A percentile compares a stretch with the other conserved stretches of the same genome.
Conservation (phyloP, 2,329 filamentous ascomycete species). For the Alternaria sp. region DNA sequence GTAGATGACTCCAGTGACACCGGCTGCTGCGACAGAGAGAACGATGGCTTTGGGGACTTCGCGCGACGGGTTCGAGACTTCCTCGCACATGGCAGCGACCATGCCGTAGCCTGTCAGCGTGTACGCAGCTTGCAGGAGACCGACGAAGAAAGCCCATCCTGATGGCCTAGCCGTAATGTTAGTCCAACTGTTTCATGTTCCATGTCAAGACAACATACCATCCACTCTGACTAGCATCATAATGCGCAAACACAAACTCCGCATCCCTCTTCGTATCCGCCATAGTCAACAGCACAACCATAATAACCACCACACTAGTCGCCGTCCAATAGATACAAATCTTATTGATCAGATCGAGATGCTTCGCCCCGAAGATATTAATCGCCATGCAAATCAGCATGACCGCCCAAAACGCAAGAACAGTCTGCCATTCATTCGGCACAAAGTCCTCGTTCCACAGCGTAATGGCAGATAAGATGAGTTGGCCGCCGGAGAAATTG, state of each 20-base stretch:
- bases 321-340: conserved; percentile 76
- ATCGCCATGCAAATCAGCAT: conserved; percentile 69
- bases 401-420: conserved; percentile 74
- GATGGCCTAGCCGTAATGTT: conserved; percentile 58
- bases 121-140: conserved; percentile 69
- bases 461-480: conserved; percentile 71
- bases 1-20: conserved; percentile 70
- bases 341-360: conserved; percentile 73
- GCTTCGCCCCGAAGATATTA: conserved; percentile 68
- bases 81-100: conserved; percentile 75
- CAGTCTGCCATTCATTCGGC: conserved; percentile 71
- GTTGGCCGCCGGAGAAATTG: conserved; percentile 70
- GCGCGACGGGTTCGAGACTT: conserved; percentile 70
- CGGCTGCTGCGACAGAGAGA: conserved; percentile 70
- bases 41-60: conserved; percentile 76
- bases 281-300: conserved; percentile 69
- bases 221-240: conserved; percentile 68
- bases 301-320: conserved; percentile 70
- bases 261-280: conserved; percentile 63
- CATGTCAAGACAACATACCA: conserved; percentile 54
- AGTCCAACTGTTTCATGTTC: neutral
- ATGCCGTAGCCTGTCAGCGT: conserved; percentile 71
- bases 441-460: conserved; percentile 73
- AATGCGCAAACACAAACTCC: conserved; percentile 72
- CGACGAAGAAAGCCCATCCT: conserved; percentile 76